A percentile compares a stretch with the other conserved stretches of the same genome.
These are phyloP conservation scores for Daldinia decipiens DNA, from an alignment of 495 filamentous ascomycete genomes.

Conservation along the genomic window DNA sequence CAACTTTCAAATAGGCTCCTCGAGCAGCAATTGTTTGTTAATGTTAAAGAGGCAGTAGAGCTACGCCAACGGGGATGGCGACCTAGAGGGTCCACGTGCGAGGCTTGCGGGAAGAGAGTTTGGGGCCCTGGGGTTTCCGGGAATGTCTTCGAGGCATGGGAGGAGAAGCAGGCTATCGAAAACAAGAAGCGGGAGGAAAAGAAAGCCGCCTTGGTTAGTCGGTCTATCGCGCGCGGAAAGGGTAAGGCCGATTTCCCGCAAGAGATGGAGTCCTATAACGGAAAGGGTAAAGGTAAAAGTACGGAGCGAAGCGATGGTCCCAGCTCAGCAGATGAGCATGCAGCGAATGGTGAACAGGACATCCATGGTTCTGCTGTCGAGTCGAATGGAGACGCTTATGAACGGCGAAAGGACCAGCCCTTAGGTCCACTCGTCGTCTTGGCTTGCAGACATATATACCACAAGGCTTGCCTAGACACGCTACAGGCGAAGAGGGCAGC, in stretches of 20 bases:
- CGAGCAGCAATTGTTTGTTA: conserved; percentile 88
- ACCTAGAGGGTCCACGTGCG: conserved; percentile 84
- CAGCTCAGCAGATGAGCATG: conserved; percentile 12
- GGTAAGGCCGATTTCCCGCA: conserved; percentile 42
- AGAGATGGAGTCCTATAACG: conserved; percentile 36
- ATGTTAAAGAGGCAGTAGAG: conserved; percentile 76
- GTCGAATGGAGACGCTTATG: conserved; percentile 28
- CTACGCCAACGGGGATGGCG: conserved; percentile 91
- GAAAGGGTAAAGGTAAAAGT: conserved; percentile 51
- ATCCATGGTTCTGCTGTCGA: conserved; percentile 11
- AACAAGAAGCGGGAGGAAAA: conserved; percentile 52
- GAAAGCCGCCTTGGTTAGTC: conserved; percentile 39
- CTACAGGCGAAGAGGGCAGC: conserved; percentile 54
- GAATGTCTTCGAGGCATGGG: conserved; percentile 83
- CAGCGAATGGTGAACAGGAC: conserved; percentile 17
- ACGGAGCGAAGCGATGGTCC: conserved; percentile 37
- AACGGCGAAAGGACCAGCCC: conserved; percentile 39
- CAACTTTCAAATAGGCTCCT: conserved; percentile 85
- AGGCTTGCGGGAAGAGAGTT: conserved; percentile 80
- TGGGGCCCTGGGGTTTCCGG: conserved; percentile 91
- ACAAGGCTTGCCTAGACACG: conserved; percentile 67
- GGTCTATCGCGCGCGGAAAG: conserved; percentile 45
- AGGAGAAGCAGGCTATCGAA: conserved; percentile 66
- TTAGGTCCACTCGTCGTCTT: conserved; percentile 66
- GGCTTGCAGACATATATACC: conserved; percentile 71